phyloP scores from a whole-genome alignment of 192 early-diverging fungal genomes.

The Lunasporangiospora selenospora region DNA sequence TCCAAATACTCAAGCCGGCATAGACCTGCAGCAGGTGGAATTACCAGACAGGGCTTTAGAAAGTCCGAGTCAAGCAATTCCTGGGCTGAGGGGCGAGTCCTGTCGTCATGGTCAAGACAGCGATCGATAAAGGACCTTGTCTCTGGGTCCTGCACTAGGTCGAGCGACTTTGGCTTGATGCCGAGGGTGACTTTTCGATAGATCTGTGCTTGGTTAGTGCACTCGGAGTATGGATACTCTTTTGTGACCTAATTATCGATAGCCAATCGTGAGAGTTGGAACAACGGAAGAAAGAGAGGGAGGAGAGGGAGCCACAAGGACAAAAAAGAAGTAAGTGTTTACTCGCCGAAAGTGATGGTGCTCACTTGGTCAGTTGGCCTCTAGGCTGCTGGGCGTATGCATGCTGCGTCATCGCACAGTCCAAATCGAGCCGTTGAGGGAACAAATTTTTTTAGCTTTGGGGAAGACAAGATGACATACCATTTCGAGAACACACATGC shows the following conservation, averaged over 20 bases:
- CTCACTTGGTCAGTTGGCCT: too few species aligned
- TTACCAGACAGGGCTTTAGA: conserved; percentile 34
- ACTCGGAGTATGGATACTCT: conserved; percentile 89
- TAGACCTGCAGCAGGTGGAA: conserved; percentile 3
- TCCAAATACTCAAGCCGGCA: conserved; percentile 9
- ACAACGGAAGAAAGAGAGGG: not conserved
- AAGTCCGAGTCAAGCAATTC: conserved; percentile 65
- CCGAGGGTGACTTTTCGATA: conserved; percentile 80
- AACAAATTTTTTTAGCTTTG: too few species aligned
- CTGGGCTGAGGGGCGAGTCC: conserved; percentile 58
- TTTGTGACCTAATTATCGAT: conserved; percentile 69
- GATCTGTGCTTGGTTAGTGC: conserved; percentile 85
- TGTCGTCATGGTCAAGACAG: conserved; percentile 68
- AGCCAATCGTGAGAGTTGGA: conserved; percentile 11
- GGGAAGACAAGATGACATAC: conserved; percentile 19
- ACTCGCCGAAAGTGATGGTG: too few species aligned
- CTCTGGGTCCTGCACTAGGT: conserved; percentile 68
- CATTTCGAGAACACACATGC: conserved; percentile 79
- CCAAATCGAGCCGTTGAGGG: too few species aligned
- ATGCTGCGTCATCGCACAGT: too few species aligned
- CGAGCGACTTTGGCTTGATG: conserved; percentile 73
- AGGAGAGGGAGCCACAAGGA: not conserved
- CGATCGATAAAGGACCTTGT: conserved; percentile 71
- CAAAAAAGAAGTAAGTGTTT: conserved; percentile 1
- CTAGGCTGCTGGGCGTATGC: too few species aligned